A percentile compares a stretch with the other conserved stretches of the same genome.
These are phyloP conservation scores for Rhizoclosmatium sp. DNA, from an alignment of 192 early-diverging fungal species.

Conservation along the genomic window DNA sequence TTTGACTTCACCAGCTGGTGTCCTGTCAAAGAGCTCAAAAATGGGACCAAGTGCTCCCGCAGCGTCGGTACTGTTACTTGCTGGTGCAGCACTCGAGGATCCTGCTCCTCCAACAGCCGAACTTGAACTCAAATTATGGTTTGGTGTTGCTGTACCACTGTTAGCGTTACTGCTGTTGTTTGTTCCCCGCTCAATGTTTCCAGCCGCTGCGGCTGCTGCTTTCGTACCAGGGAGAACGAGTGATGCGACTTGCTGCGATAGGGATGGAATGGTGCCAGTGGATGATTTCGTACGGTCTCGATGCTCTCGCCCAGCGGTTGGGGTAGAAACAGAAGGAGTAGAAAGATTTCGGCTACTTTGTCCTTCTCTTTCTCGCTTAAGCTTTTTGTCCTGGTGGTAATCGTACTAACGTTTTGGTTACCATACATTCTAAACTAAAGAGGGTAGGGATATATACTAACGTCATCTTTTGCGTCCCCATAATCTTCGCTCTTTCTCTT, in stretches of 20 bases:
- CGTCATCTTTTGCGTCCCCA: conserved; percentile 41
- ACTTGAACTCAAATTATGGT: not conserved
- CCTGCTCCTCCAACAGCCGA: not conserved
- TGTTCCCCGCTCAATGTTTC: not conserved
- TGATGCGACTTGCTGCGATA: conserved; percentile 30
- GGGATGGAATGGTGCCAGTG: conserved; percentile 16
- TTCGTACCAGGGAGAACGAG: conserved; percentile 24
- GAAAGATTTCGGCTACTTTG: no score
- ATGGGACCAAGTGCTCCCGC: conserved; percentile 19
- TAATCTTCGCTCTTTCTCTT: conserved; percentile 38
- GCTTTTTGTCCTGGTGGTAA: conserved; percentile 21
- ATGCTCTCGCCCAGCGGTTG: not conserved
- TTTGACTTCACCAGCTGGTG: conserved; percentile 47
- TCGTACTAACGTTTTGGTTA: not conserved
- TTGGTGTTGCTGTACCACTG: conserved; percentile 20
- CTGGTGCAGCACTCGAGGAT: not conserved
- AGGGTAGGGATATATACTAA: conserved; percentile 10
- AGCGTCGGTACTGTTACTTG: not conserved
- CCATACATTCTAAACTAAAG: conserved; percentile 3
- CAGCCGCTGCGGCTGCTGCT: not conserved
- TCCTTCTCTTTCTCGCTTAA: not conserved
- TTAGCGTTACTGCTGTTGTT: not conserved
- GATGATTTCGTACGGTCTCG: not conserved
- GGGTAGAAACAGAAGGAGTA: not conserved
- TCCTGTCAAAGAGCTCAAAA: conserved; percentile 47